Conservation (phyloP, 306 rosid species). For the Pueraria montana region DNA sequence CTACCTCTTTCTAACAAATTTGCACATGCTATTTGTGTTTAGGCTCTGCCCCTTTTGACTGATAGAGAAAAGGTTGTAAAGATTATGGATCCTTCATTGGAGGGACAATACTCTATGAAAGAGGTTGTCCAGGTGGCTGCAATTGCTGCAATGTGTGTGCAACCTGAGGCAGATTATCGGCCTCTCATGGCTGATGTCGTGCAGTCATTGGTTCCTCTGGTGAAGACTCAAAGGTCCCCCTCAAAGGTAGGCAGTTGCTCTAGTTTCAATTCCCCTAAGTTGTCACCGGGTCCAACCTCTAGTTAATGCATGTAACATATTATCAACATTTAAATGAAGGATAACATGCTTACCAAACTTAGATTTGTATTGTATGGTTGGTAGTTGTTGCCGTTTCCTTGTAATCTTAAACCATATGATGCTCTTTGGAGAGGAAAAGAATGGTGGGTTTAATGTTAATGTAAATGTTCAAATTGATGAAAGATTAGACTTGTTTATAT, state of each 20-base stretch:
- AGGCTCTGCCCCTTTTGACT: constrained; percentile 91
- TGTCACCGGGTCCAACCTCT: constrained; percentile 58
- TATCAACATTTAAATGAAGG: constrained; percentile 35
- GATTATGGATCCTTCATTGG: constrained; percentile 92
- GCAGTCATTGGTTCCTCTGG: constrained; percentile 90
- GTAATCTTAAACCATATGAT: constrained; percentile 13
- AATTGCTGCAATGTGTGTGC: constrained; percentile 96
- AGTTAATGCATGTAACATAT: constrained; percentile 54
- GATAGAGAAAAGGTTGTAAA: constrained; percentile 87
- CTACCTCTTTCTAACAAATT: constrained; percentile 27
- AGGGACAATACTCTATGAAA: constrained; percentile 92
- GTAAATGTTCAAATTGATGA: constrained; percentile 10
- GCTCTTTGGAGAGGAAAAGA: neutral
- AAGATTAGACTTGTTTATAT: constrained; percentile 7
- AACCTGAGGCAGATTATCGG: constrained; percentile 93
- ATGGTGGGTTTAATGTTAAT: constrained; percentile 26
- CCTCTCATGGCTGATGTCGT: constrained; percentile 99
- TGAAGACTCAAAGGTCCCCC: constrained; percentile 66
- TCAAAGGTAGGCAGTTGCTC: constrained; percentile 71
- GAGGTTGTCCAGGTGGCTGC: constrained; percentile 97
- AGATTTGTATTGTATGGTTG: constrained; percentile 47
- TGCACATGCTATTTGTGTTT: constrained; percentile 30
- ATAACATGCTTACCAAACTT: constrained; percentile 41
- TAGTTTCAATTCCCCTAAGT: constrained; percentile 64
- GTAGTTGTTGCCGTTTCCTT: constrained; percentile 38